Percentiles rank a stretch among this genome's conserved stretches.
Evolutionary conservation across 2,329 filamentous ascomycete genomes (phyloP).

Genomic region (Nemania abortiva): DNA sequence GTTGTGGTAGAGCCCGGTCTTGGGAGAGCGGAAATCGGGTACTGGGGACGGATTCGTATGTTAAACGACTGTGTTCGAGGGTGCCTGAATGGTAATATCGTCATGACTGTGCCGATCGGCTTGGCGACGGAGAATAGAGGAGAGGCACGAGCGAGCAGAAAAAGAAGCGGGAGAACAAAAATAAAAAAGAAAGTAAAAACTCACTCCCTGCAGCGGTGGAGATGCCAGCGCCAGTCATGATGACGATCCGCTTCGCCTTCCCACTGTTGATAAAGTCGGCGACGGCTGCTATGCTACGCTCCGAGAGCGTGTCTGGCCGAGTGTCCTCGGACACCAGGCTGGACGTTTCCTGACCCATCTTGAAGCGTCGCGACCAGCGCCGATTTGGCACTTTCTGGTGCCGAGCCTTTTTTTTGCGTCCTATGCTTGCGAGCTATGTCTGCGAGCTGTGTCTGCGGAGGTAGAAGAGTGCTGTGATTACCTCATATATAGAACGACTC

Average conservation of each 20-base stretch:
- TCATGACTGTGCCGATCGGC: not conserved
- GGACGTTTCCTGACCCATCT: slow-evolving; percentile 90
- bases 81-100: not conserved
- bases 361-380: slow-evolving; percentile 52
- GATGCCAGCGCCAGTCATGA: slow-evolving; percentile 93
- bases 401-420: slow-evolving; percentile 45
- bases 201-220: slow-evolving; percentile 76
- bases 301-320: slow-evolving; percentile 72
- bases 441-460: not conserved
- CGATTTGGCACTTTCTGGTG: slow-evolving; percentile 42
- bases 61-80: slow-evolving; percentile 6
- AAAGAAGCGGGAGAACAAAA: not conserved
- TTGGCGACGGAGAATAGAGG: not conserved
- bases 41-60: slow-evolving; percentile 61
- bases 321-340: slow-evolving; percentile 72
- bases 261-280: slow-evolving; percentile 84
- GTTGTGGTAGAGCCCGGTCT: slow-evolving; percentile 94
- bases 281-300: slow-evolving; percentile 77
- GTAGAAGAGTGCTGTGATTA: not conserved
- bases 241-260: slow-evolving; percentile 77
- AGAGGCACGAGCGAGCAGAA: not conserved
- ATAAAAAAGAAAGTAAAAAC: slow-evolving; percentile 36
- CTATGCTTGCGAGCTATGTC: slow-evolving; percentile 39
- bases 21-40: slow-evolving; percentile 93
- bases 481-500: no score